Evolutionary conservation across 495 filamentous ascomycete species (phyloP).

Genomic region (Halenospora varia): DNA sequence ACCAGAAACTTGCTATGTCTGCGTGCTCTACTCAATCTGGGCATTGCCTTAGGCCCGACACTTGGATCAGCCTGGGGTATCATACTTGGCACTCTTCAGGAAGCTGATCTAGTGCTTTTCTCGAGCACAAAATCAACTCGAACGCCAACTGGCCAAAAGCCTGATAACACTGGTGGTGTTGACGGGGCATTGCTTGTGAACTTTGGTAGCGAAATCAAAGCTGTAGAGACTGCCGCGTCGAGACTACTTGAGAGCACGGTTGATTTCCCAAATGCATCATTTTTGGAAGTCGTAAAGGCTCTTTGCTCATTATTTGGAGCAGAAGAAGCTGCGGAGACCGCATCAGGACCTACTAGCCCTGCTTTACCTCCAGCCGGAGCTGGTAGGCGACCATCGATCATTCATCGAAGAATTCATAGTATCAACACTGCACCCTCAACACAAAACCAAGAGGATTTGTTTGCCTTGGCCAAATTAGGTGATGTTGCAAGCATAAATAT

Average conservation of each 20-base stretch:
- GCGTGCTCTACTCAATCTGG: conserved; percentile 84
- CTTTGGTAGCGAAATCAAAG: conserved; percentile 72
- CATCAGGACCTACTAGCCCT: conserved; percentile 20
- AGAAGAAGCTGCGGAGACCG: conserved; percentile 29
- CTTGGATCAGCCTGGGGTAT: conserved; percentile 84
- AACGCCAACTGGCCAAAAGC: conserved; percentile 29
- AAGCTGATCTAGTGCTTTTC: conserved; percentile 83
- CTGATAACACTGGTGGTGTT: conserved; percentile 37
- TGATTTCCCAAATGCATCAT: conserved; percentile 79
- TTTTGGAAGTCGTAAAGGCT: conserved; percentile 70
- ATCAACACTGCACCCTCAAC: conserved; percentile 48
- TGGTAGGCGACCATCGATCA: conserved; percentile 13
- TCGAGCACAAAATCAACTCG: conserved; percentile 45
- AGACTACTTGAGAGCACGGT: conserved; percentile 86
- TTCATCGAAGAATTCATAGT: conserved; percentile 57
- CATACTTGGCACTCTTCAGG: conserved; percentile 82
- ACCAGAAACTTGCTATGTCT: conserved; percentile 88
- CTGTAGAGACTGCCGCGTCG: conserved; percentile 82
- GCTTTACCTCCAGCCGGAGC: conserved; percentile 27
- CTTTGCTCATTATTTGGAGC: conserved; percentile 62
- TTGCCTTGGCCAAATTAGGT: conserved; percentile 78
- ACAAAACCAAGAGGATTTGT: conserved; percentile 61
- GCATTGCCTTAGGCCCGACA: conserved; percentile 89
- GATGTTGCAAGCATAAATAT: conserved; percentile 78
- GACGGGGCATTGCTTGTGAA: conserved; percentile 54